phyloP scores from a whole-genome alignment of 1,284 basidiomycete species.

The Ustilago curta region DNA sequence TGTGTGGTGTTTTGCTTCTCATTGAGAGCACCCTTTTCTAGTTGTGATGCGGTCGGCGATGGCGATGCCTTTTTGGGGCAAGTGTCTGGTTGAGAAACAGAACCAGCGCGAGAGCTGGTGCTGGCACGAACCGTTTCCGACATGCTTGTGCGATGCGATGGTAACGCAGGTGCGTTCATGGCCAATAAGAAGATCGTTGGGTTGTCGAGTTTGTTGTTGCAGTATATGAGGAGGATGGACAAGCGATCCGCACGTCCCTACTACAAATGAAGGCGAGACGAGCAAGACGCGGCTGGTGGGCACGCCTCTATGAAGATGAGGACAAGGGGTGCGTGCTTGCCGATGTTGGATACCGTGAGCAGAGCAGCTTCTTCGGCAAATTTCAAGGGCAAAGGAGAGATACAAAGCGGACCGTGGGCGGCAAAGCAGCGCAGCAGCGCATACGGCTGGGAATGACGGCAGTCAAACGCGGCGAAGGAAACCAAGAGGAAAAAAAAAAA shows the following conservation, averaged over 20 bases:
- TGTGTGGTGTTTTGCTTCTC: not conserved
- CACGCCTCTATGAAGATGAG: too few species aligned
- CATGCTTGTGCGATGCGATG: constrained; percentile 42
- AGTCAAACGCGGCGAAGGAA: not conserved
- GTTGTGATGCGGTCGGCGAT: constrained; percentile 19
- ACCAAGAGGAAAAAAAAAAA: constrained; percentile 1
- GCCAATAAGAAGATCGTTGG: not conserved
- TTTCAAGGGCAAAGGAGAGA: not conserved
- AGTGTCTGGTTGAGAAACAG: constrained; percentile 13
- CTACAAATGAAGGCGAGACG: too few species aligned
- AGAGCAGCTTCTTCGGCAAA: not conserved
- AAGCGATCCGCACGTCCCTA: not conserved
- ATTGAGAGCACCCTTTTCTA: constrained; percentile 5
- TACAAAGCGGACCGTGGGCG: not conserved
- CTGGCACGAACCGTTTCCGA: constrained; percentile 33
- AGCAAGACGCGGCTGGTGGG: too few species aligned
- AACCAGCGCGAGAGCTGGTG: constrained; percentile 29
- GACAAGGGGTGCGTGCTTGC: too few species aligned
- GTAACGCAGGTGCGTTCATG: constrained; percentile 34
- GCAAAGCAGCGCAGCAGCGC: not conserved
- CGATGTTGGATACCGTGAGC: not conserved
- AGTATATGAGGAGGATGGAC: not conserved
- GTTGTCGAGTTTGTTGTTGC: not conserved
- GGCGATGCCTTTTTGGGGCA: constrained; percentile 13
- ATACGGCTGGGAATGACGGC: too few species aligned